Evolutionary conservation across 495 filamentous ascomycete species (phyloP), one percentile per base, ranked within the genome.

Genomic region (Tuber umbilicatum): DNA sequence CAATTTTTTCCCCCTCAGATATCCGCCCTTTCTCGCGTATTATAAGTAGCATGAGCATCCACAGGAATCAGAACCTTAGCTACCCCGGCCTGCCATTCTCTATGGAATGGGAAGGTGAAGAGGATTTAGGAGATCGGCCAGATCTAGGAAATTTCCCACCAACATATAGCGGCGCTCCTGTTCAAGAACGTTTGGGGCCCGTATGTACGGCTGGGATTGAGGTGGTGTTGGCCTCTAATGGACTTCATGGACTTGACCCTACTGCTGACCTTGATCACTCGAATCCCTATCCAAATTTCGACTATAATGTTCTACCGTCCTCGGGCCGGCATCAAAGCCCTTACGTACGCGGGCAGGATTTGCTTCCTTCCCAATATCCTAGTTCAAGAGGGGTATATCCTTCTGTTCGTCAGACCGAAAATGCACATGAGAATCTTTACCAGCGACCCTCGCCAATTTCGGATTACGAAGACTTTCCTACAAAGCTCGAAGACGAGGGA

Each of bases 381-480:
- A 19, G 4, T 5, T 3, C 55, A 17, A 35, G 55, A 64, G 55
- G 55, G 55, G 55, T 3, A 64, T 35, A 64, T 35, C 55, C 55
- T 35, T 35, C 55, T 64, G 12, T 64, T 64, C 55, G 19, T 19
- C 55, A 35, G 4, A 35, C 35, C 12, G 55, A 64, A 35, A 31
- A 35, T 35, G 4, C 55, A 27, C 31, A 17, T 1, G 55, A 64
- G 31, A 35, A 3, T 35, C 5, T 35, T 35, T 64, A 35, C 38
- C 75, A 74, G 19, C 70, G 72, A 68, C 42, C 67, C 69, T 79
- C 77, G 16, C 76, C 75, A 47, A 43, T 74, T 69, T 78, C 77
- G 68, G 77, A 74, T 31, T 74, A 74, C 40, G 64, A 50, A 64
- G 37, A 45, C 9, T 40, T 70, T 5, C 19, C 47, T 6, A 42